Evolutionary conservation across 2,329 filamentous ascomycete species (phyloP).

Genomic region (Fusarium keratoplasticum): DNA sequence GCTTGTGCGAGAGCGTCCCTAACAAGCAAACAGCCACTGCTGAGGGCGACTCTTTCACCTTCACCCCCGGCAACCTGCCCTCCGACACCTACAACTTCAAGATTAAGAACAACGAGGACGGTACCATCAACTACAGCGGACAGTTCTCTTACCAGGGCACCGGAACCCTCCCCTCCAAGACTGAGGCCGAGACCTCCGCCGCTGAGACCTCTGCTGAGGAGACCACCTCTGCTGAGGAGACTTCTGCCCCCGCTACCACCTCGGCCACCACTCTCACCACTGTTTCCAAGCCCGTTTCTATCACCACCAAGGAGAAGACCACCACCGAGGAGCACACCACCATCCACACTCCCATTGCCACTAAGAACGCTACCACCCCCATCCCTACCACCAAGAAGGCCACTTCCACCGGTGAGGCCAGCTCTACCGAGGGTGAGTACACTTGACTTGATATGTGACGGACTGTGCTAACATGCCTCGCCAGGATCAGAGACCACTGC

Average conservation of each 20-base stretch:
- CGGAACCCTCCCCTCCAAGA: conserved; percentile 26
- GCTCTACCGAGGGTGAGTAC: conserved; percentile 10
- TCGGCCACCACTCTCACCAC: conserved; percentile 34
- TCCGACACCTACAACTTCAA: conserved; percentile 51
- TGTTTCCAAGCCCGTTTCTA: conserved; percentile 27
- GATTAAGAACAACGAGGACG: conserved; percentile 45
- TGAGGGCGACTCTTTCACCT: conserved; percentile 42
- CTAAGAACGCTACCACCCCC: conserved; percentile 32
- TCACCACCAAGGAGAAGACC: conserved; percentile 17
- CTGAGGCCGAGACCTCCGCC: conserved; percentile 18
- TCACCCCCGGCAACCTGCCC: conserved; percentile 44
- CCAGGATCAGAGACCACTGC: conserved; percentile 11
- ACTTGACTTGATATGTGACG: not conserved
- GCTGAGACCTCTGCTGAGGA: conserved; percentile 18
- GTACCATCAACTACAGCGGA: conserved; percentile 48
- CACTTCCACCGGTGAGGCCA: not conserved
- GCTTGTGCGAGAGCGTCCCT: not conserved
- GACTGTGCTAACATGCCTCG: not conserved
- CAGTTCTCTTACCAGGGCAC: conserved; percentile 47
- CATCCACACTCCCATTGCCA: conserved; percentile 26
- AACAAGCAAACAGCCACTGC: conserved; percentile 22
- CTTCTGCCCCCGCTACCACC: conserved; percentile 19
- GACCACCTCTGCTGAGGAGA: conserved; percentile 8
- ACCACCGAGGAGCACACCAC: conserved; percentile 24
- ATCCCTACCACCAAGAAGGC: conserved; percentile 21